A percentile compares a stretch with the other conserved stretches of the same genome.
Evolutionary conservation across 129 eudicot species (phyloP).

Genomic region (Silybum marianum): DNA sequence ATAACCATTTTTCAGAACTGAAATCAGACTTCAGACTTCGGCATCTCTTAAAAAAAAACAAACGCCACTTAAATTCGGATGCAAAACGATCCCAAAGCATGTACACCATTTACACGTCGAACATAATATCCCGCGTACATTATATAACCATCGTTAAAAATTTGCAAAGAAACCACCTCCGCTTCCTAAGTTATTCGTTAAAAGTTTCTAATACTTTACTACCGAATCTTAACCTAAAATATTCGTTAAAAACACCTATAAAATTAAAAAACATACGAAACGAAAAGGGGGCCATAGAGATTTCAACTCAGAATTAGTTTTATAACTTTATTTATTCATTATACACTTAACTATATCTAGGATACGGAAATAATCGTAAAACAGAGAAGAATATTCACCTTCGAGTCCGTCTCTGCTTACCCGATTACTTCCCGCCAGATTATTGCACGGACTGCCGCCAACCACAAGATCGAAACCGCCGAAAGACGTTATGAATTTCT

Average conservation of each 20-base stretch:
- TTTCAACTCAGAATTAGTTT: neutral
- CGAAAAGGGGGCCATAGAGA: neutral
- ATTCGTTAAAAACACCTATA: neutral
- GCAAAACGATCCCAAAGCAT: neutral
- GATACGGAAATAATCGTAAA: constrained; percentile 64
- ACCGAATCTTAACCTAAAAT: constrained; percentile 13
- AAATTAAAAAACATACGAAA: neutral
- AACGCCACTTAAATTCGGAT: no score
- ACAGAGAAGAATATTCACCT: constrained; percentile 74
- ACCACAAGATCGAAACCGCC: constrained; percentile 76
- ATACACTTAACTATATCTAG: constrained; percentile 53
- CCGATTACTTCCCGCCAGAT: constrained; percentile 81
- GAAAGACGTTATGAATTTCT: constrained; percentile 30
- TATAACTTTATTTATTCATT: constrained; percentile 24
- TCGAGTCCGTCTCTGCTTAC: constrained; percentile 88
- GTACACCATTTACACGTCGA: neutral
- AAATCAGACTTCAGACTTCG: no score
- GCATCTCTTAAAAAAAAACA: no score
- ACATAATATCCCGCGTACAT: neutral
- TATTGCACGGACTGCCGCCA: constrained; percentile 94
- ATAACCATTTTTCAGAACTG: no score
- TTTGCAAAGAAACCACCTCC: neutral
- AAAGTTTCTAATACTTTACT: neutral
- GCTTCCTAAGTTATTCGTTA: constrained; percentile 23
- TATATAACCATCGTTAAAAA: neutral